Evolutionary conservation across 371 early-diverging fungal genomes (phyloP).

Genomic region (Circinella minor): DNA sequence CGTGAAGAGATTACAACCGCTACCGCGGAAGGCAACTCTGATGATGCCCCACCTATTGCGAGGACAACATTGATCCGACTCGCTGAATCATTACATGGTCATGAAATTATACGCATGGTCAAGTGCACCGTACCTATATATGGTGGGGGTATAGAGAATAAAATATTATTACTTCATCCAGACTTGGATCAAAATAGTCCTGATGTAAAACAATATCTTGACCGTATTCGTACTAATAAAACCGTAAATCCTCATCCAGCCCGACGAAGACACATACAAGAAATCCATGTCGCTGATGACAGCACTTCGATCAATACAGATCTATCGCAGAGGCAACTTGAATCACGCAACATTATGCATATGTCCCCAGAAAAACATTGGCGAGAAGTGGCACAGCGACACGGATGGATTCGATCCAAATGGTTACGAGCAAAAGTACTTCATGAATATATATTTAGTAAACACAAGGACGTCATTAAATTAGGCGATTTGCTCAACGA

Average conservation of each 20-base stretch:
- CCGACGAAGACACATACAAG: neutral
- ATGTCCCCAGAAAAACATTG: slow-evolving; percentile 15
- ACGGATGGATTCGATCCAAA: slow-evolving; percentile 28
- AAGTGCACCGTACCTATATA: slow-evolving; percentile 13
- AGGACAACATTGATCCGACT: slow-evolving; percentile 18
- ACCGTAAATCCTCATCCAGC: slow-evolving; percentile 6
- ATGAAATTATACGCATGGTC: slow-evolving; percentile 7
- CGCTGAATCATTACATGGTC: slow-evolving; percentile 11
- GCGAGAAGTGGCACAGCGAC: slow-evolving; percentile 21
- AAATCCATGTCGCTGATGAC: neutral
- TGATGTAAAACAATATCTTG: slow-evolving; percentile 16
- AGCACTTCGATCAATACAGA: neutral
- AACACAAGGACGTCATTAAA: neutral
- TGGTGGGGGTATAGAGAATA: slow-evolving; percentile 19
- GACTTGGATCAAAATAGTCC: slow-evolving; percentile 19
- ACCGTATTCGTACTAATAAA: slow-evolving; percentile 6
- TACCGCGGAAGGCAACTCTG: slow-evolving; percentile 2
- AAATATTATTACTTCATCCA: slow-evolving; percentile 19
- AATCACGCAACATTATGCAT: slow-evolving; percentile 3
- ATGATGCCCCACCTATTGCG: slow-evolving; percentile 9
- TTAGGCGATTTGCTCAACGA: slow-evolving; percentile 9
- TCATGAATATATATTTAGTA: slow-evolving; percentile 19
- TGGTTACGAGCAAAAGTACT: slow-evolving; percentile 29
- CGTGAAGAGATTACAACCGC: slow-evolving; percentile 10
- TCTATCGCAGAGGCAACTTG: neutral